These are phyloP conservation scores for Trichoderma hamatum DNA, from an alignment of 2,329 filamentous ascomycete species.

Conservation along the genomic window DNA sequence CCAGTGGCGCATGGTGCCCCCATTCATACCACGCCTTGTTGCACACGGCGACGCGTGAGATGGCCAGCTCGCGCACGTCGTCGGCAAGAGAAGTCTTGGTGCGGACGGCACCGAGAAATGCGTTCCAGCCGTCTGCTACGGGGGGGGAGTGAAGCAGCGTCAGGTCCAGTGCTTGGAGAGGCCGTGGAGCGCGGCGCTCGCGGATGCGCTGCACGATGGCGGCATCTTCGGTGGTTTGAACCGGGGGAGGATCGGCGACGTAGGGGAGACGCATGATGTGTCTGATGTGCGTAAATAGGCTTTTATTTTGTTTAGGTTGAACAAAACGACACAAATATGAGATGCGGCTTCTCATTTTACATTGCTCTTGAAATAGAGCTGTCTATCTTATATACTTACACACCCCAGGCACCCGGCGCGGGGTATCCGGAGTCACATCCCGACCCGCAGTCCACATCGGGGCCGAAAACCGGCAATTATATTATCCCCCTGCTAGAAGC, in stretches of 20 bases:
- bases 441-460: slow-evolving; percentile 21
- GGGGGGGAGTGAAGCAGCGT: slow-evolving; percentile 73
- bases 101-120: slow-evolving; percentile 66
- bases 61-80: slow-evolving; percentile 73
- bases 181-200: slow-evolving; percentile 67
- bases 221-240: slow-evolving; percentile 49
- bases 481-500: neutral
- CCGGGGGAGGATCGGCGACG: slow-evolving; percentile 55
- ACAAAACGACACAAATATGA: neutral
- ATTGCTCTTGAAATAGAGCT: too few relatives aligned
- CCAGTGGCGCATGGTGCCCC: slow-evolving; percentile 74
- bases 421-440: slow-evolving; percentile 21
- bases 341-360: neutral
- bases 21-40: slow-evolving; percentile 88
- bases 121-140: slow-evolving; percentile 77
- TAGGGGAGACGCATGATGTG: slow-evolving; percentile 68
- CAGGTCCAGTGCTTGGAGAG: slow-evolving; percentile 74
- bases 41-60: slow-evolving; percentile 77
- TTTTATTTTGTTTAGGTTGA: neutral
- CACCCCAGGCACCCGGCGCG: slow-evolving; percentile 1
- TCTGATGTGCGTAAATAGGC: neutral
- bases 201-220: slow-evolving; percentile 66
- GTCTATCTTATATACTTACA: neutral
- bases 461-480: slow-evolving; percentile 25
- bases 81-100: slow-evolving; percentile 54